Evolutionary conservation across 2,329 filamentous ascomycete species (phyloP).

Genomic region (Trichophyton benhamiae): DNA sequence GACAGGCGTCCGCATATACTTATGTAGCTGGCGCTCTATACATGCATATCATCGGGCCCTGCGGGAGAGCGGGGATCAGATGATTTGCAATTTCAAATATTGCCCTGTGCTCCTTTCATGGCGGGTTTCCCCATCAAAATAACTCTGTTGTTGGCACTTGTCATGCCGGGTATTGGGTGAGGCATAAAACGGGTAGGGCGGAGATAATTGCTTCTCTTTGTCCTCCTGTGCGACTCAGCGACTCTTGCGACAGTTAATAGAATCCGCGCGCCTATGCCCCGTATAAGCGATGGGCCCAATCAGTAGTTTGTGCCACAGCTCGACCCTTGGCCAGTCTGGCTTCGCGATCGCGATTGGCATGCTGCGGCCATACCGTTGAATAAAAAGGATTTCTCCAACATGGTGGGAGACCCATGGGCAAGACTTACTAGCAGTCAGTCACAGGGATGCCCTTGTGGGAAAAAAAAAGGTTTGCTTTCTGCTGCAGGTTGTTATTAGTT

Average conservation of each 20-base stretch:
- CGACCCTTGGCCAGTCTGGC: neutral
- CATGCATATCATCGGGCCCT: conserved; percentile 2
- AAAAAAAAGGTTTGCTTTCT: neutral
- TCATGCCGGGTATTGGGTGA: neutral
- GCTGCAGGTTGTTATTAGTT: neutral
- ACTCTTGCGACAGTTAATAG: neutral
- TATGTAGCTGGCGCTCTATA: neutral
- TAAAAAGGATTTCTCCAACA: neutral
- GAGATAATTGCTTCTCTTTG: neutral
- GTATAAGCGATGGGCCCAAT: conserved; percentile 1
- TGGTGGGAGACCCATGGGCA: neutral
- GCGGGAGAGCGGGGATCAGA: neutral
- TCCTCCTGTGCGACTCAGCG: neutral
- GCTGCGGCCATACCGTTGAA: conserved; percentile 1
- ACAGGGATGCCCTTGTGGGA: neutral
- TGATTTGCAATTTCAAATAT: neutral
- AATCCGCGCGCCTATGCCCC: neutral
- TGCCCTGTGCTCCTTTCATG: neutral
- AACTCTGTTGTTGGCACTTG: neutral
- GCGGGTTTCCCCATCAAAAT: neutral
- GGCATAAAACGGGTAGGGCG: neutral
- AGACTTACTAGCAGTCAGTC: neutral
- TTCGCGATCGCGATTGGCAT: conserved; percentile 2
- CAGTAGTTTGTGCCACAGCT: conserved; percentile 1
- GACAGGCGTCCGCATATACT: neutral